Evolutionary conservation across 495 filamentous ascomycete genomes (phyloP).

Genomic region (Xylaria sp.): DNA sequence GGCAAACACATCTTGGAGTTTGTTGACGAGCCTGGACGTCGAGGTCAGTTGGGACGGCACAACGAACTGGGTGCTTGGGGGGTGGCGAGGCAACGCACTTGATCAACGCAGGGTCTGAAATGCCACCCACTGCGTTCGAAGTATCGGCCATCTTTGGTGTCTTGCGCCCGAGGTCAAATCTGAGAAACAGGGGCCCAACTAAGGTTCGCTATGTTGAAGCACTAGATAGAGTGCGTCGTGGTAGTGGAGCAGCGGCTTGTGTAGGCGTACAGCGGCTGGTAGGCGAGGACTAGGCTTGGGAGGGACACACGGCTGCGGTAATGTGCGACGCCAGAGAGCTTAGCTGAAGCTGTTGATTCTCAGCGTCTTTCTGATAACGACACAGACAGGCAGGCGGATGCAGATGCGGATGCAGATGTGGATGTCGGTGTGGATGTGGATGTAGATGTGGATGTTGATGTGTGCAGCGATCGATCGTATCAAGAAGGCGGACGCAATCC

Average conservation of each 20-base stretch:
- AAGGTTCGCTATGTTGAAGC: conserved; percentile 9
- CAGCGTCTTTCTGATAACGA: conserved; percentile 7
- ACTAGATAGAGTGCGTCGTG: not conserved
- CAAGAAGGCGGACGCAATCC: conserved; percentile 33
- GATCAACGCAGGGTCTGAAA: conserved; percentile 66
- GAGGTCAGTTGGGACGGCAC: conserved; percentile 33
- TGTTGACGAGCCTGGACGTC: conserved; percentile 85
- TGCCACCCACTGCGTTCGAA: conserved; percentile 56
- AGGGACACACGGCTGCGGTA: not conserved
- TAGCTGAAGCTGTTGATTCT: not conserved
- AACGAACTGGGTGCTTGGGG: conserved; percentile 28
- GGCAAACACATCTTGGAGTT: conserved; percentile 98
- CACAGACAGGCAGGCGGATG: conserved; percentile 2
- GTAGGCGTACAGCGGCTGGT: not conserved
- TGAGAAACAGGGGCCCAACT: not conserved
- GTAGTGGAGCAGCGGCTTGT: not conserved
- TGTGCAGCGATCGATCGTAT: conserved; percentile 22
- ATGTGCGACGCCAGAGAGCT: conserved; percentile 2
- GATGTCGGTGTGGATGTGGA: no score
- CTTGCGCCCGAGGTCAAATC: not conserved
- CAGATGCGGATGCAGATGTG: no score
- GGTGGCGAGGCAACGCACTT: conserved; percentile 52
- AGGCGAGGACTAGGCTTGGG: not conserved
- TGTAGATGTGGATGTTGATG: not conserved
- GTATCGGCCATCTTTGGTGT: conserved; percentile 39